Percentiles rank a stretch among this genome's conserved stretches.
These are phyloP conservation scores for Trichoderma reesei DNA, from an alignment of 495 filamentous ascomycete species.

Conservation along the genomic window DNA sequence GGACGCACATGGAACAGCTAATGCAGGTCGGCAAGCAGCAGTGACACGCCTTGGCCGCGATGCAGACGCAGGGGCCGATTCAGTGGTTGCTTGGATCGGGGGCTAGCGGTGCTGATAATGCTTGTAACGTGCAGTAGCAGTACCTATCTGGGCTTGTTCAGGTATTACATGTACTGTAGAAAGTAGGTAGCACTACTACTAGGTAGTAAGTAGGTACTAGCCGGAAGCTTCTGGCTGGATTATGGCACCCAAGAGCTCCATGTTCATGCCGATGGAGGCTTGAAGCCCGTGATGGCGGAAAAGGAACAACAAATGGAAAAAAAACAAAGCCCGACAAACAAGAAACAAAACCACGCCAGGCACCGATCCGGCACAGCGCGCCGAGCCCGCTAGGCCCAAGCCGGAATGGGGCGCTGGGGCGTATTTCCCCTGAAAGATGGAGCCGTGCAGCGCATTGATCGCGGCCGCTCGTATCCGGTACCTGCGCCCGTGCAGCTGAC, in stretches of 20 bases:
- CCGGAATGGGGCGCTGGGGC: not conserved
- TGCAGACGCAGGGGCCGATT: constrained; percentile 4
- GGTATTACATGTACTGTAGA: too few species aligned
- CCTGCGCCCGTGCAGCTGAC: not conserved
- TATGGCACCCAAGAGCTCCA: too few species aligned
- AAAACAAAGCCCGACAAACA: not conserved
- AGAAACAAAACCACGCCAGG: not conserved
- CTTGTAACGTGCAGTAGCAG: too few species aligned
- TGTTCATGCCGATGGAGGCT: too few species aligned
- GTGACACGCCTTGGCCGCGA: not conserved
- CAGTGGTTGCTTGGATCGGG: not conserved
- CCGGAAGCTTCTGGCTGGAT: too few species aligned
- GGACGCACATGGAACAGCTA: too few species aligned
- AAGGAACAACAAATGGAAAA: not conserved
- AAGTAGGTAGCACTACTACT: too few species aligned
- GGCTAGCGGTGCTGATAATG: not conserved
- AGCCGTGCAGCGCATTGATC: too few species aligned
- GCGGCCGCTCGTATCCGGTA: not conserved
- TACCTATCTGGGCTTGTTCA: too few species aligned
- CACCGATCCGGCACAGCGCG: constrained; percentile 8
- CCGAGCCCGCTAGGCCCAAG: not conserved
- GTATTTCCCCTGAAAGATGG: constrained; percentile 8
- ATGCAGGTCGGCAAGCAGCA: not conserved
- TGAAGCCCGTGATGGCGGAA: not conserved
- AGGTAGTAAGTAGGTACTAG: too few species aligned